Conservation (phyloP, 2,329 filamentous ascomycete species). For the Amauroascus verrucosus region DNA sequence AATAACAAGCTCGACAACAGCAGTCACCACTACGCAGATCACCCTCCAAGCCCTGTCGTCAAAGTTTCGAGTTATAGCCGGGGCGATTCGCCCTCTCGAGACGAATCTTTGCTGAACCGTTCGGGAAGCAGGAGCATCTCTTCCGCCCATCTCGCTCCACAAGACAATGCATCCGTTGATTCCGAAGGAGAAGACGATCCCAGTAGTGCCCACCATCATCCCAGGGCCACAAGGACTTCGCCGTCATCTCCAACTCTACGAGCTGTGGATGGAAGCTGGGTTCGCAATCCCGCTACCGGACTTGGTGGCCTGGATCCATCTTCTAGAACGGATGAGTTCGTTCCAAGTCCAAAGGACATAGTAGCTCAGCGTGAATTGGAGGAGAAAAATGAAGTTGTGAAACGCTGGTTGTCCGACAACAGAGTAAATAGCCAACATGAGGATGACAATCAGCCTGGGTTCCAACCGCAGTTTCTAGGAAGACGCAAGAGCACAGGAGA, state of each 20-base stretch:
- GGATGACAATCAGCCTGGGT: slow-evolving; percentile 19
- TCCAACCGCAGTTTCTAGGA: slow-evolving; percentile 17
- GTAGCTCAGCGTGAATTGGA: slow-evolving; percentile 37
- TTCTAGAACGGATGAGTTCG: slow-evolving; percentile 35
- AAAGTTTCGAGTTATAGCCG: slow-evolving; percentile 35
- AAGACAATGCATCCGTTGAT: slow-evolving; percentile 5
- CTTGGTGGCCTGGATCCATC: slow-evolving; percentile 41
- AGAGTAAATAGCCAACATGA: slow-evolving; percentile 36
- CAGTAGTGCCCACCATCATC: slow-evolving; percentile 16
- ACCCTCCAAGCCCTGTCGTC: slow-evolving; percentile 36
- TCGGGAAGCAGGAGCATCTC: slow-evolving; percentile 28
- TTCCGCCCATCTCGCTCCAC: slow-evolving; percentile 29
- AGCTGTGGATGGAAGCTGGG: slow-evolving; percentile 40
- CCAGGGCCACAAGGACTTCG: slow-evolving; percentile 13
- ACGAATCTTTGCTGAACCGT: slow-evolving; percentile 18
- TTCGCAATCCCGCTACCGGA: slow-evolving; percentile 29
- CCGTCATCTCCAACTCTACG: slow-evolving; percentile 23
- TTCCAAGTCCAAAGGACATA: slow-evolving; percentile 44
- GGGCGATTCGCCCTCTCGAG: slow-evolving; percentile 36
- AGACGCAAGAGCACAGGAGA: slow-evolving; percentile 37
- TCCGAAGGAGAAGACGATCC: slow-evolving; percentile 18
- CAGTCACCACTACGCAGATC: slow-evolving; percentile 18
- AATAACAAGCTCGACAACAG: slow-evolving; percentile 21
- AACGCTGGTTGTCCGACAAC: slow-evolving; percentile 45
- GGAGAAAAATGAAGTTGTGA: slow-evolving; percentile 46